Evolutionary conservation across 768 basidiomycete species (phyloP).

Genomic region (Roridomyces roridus): DNA sequence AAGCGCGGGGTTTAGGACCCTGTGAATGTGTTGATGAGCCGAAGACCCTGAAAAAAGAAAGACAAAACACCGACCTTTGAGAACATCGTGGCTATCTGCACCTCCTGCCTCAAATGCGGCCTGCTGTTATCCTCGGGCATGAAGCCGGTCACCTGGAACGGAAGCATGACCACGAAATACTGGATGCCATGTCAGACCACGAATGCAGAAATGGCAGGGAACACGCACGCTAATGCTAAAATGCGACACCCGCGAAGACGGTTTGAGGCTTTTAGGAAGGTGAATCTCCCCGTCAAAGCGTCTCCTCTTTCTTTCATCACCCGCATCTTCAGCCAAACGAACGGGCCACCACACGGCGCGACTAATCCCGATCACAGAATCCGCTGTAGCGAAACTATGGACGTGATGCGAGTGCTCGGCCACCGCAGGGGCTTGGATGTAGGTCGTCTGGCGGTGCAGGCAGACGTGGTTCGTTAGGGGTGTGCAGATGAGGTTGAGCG

Average conservation of each 20-base stretch:
- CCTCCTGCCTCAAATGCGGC: slow-evolving; percentile 15
- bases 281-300: slow-evolving; percentile 27
- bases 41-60: not conserved
- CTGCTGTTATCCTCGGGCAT: not conserved
- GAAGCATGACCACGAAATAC: slow-evolving; percentile 21
- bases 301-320: too few relatives aligned
- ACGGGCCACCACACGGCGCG: slow-evolving; percentile 26
- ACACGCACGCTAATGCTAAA: slow-evolving; percentile 15
- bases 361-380: slow-evolving; percentile 17
- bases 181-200: not conserved
- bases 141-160: slow-evolving; percentile 24
- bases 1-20: slow-evolving; percentile 21
- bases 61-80: slow-evolving; percentile 10
- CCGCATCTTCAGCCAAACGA: too few relatives aligned
- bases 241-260: slow-evolving; percentile 18
- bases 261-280: slow-evolving; percentile 25
- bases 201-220: not conserved
- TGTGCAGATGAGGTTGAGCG: slow-evolving; percentile 21
- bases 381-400: not conserved
- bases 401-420: slow-evolving; percentile 1
- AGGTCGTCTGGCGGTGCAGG: slow-evolving; percentile 16
- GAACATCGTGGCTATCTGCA: slow-evolving; percentile 24
- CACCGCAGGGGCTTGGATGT: not conserved
- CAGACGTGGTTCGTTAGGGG: slow-evolving; percentile 15
- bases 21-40: not conserved